Percentiles rank a stretch among this genome's conserved stretches.
phyloP scores from a whole-genome alignment of 2,329 filamentous ascomycete species.

The Fusarium ramigenum region DNA sequence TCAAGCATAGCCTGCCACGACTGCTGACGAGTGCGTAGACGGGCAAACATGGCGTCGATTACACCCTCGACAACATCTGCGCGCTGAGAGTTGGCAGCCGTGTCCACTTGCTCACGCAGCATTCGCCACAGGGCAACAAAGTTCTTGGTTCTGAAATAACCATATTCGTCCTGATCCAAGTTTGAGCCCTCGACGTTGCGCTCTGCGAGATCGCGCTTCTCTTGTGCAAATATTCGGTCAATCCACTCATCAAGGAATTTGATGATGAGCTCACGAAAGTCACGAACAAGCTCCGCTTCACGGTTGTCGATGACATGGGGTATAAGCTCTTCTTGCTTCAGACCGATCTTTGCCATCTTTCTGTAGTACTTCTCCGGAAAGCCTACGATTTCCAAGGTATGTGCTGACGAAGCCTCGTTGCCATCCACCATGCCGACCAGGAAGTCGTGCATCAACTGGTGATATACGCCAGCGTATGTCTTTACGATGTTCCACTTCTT shows the following conservation, averaged over 20 bases:
- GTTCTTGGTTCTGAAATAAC: constrained; percentile 91
- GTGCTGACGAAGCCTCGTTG: constrained; percentile 81
- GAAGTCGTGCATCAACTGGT: constrained; percentile 95
- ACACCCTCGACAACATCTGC: constrained; percentile 94
- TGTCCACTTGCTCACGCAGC: constrained; percentile 90
- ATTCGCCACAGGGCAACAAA: constrained; percentile 97
- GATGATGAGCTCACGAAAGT: constrained; percentile 95
- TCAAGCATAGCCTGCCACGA: constrained; percentile 90
- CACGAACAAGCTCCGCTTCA: constrained; percentile 87
- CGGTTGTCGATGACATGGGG: constrained; percentile 92
- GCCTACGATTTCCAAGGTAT: constrained; percentile 90
- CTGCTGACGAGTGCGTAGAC: constrained; percentile 83
- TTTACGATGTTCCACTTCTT: constrained; percentile 96
- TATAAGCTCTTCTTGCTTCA: constrained; percentile 76
- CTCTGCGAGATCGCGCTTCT: constrained; percentile 82
- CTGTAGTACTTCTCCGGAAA: constrained; percentile 97
- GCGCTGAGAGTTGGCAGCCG: constrained; percentile 84
- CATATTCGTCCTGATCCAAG: constrained; percentile 87
- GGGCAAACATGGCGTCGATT: constrained; percentile 93
- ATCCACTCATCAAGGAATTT: constrained; percentile 98
- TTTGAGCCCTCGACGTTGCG: constrained; percentile 78
- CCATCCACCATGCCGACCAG: constrained; percentile 85
- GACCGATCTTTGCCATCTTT: constrained; percentile 92
- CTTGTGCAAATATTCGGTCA: constrained; percentile 86
- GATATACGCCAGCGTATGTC: constrained; percentile 91